phyloP scores from a whole-genome alignment of 257 asterid species.

The Rhazya stricta region DNA sequence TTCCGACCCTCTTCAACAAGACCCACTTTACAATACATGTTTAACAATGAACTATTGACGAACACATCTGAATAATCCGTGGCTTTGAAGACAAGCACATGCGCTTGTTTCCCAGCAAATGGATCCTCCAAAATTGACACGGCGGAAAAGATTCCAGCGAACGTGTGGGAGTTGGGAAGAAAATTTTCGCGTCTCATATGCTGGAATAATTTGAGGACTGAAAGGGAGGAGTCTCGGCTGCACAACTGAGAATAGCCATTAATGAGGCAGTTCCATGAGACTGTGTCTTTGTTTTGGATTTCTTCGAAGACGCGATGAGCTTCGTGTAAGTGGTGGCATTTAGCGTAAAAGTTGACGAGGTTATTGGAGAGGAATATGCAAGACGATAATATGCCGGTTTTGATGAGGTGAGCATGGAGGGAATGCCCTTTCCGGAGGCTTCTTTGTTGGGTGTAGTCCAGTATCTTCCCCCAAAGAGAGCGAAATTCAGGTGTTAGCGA shows the following conservation, averaged over 20 bases:
- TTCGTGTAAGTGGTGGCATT: constrained; percentile 49
- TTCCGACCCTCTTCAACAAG: constrained; percentile 42
- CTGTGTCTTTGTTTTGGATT: constrained; percentile 41
- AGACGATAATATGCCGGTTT: constrained; percentile 40
- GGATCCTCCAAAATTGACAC: constrained; percentile 38
- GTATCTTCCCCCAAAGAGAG: constrained; percentile 47
- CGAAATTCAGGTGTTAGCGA: constrained; percentile 37
- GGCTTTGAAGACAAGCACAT: constrained; percentile 44
- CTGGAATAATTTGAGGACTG: constrained; percentile 47
- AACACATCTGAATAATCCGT: constrained; percentile 44
- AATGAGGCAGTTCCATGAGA: constrained; percentile 76
- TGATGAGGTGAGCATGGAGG: constrained; percentile 68
- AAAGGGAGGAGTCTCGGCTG: constrained; percentile 31
- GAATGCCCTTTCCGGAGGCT: constrained; percentile 38
- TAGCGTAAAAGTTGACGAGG: constrained; percentile 67
- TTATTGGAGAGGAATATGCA: constrained; percentile 46
- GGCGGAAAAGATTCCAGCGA: constrained; percentile 60
- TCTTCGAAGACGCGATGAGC: constrained; percentile 54
- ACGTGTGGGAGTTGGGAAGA: constrained; percentile 66
- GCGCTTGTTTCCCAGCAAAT: constrained; percentile 44
- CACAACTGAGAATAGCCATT: constrained; percentile 56
- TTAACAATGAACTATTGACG: constrained; percentile 59
- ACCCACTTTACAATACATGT: constrained; percentile 55
- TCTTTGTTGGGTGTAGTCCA: constrained; percentile 39
- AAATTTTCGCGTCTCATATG: constrained; percentile 37